phyloP scores from a whole-genome alignment of 2,329 filamentous ascomycete species.

The Monosporascus sp. region DNA sequence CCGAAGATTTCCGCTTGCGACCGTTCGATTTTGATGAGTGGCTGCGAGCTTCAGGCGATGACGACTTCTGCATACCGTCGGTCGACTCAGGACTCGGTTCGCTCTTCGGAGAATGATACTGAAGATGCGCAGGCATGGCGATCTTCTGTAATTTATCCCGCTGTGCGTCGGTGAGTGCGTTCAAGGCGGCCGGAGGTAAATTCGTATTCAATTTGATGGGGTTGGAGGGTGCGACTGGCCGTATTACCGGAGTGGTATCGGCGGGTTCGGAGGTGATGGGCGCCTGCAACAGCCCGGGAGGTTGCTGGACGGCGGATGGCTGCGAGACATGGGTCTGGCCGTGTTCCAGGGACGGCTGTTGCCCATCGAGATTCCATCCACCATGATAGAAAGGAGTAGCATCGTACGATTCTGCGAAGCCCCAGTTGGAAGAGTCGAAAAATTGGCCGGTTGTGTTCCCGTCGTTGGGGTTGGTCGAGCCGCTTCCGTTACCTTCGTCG shows the following conservation, averaged over 20 bases:
- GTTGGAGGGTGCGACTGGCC: slow-evolving; percentile 19
- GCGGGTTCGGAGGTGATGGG: slow-evolving; percentile 29
- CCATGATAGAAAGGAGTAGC: slow-evolving; percentile 28
- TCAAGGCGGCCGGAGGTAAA: slow-evolving; percentile 29
- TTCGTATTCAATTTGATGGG: slow-evolving; percentile 21
- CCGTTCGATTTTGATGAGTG: slow-evolving; percentile 40
- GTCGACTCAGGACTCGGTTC: slow-evolving; percentile 54
- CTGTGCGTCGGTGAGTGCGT: slow-evolving; percentile 50
- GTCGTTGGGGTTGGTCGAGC: slow-evolving; percentile 19
- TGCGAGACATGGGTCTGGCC: not conserved
- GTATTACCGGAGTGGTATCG: slow-evolving; percentile 27
- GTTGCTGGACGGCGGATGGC: slow-evolving; percentile 16
- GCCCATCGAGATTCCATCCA: slow-evolving; percentile 25
- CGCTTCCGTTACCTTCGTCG: slow-evolving; percentile 25
- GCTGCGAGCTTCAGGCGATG: slow-evolving; percentile 53
- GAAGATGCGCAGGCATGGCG: slow-evolving; percentile 59
- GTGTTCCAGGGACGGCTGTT: slow-evolving; percentile 7
- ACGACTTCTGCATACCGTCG: slow-evolving; percentile 42
- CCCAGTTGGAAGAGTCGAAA: slow-evolving; percentile 40
- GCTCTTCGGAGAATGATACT: slow-evolving; percentile 55
- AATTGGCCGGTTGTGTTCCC: slow-evolving; percentile 19
- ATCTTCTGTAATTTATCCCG: slow-evolving; percentile 58
- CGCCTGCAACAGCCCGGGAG: slow-evolving; percentile 15
- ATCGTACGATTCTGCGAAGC: slow-evolving; percentile 42
- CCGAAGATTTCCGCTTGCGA: slow-evolving; percentile 67